Evolutionary conservation across 495 filamentous ascomycete genomes (phyloP).

Genomic region (Parathielavia hyrcaniae): DNA sequence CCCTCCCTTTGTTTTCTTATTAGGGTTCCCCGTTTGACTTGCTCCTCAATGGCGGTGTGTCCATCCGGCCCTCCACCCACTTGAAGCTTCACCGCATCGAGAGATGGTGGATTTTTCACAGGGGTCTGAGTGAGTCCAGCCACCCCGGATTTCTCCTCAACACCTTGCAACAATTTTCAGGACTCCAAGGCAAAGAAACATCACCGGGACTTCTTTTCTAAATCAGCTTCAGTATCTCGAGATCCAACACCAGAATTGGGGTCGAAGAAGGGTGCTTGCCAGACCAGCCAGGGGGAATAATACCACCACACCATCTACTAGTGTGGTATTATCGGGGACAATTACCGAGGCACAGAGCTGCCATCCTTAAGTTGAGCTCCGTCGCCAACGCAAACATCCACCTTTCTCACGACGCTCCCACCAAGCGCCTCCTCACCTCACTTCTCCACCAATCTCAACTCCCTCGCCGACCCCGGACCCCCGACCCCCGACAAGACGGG

Average conservation of each 20-base stretch:
- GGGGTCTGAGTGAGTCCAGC: background rate
- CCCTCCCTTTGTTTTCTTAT: background rate
- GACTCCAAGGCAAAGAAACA: background rate
- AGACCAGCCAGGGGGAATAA: too few relatives aligned
- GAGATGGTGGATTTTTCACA: background rate
- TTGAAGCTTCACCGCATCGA: conserved; percentile 12
- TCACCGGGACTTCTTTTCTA: background rate
- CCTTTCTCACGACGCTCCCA: too few relatives aligned
- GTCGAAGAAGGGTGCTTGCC: background rate
- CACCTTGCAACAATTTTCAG: background rate
- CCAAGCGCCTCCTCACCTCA: too few relatives aligned
- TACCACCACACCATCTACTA: too few relatives aligned
- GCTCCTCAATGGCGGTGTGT: conserved; percentile 10
- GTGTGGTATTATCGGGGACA: too few relatives aligned
- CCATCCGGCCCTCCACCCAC: conserved; percentile 1
- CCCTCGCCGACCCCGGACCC: too few relatives aligned
- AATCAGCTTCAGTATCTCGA: too few relatives aligned
- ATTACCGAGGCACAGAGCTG: too few relatives aligned
- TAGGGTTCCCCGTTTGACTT: background rate
- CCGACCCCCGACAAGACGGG: too few relatives aligned
- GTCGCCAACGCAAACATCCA: too few relatives aligned
- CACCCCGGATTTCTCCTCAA: background rate
- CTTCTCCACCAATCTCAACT: too few relatives aligned
- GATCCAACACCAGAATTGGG: background rate
- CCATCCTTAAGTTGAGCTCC: too few relatives aligned